Base-by-base conservation (phyloP, 495 filamentous ascomycete genomes). In the Penicillium canescens region DNA sequence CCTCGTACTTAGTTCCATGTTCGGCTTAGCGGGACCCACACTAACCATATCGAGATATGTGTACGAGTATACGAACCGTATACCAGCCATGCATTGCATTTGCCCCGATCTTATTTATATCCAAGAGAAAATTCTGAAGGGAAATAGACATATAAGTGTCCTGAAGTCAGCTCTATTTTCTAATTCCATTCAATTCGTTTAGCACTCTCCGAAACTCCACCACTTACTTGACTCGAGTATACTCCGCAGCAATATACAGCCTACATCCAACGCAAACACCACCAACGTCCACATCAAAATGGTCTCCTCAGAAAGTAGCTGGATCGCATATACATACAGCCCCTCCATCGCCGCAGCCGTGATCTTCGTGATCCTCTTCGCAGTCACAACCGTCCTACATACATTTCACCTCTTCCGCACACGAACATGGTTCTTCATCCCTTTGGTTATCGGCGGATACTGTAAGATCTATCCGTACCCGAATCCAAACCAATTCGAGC, bases 381-480 rank as follows among this genome's bases (percentile, higher is more conserved):
- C 54, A 21, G 33, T 67, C 6, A 34, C 62, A 1, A 76, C 78
- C 0, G 14, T 52, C 2, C 24, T 69, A 0, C 80, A 84, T 50
- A 50, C 57, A 10, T 81, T 62, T 23, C 67, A 76, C 2, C 46
- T 78, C 12, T 54, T 71, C 46, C 64, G 63, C 13, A 71, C 69
- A 1, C 56, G 70, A 33, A 67, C 72, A n/a, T 77, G 74, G 73
- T 83, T 82, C 67, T 76, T 78, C 65, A 72, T 82, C 35, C 70
- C 76, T 1, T 78, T 85, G 52, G 59, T 76, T 16, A 61, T 83
- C 14, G 79, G 82, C 31, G 78, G 70, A 21, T 60, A 75, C 39
- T 77, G 81, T 84, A 67, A 59, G 79, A 67, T n/a, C 12, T 11
- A 23, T 1, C 33, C 10, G 10, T 33, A 3, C 11, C 43, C 14